Base-by-base conservation (phyloP, 192 early-diverging fungal genomes). In the Umbelopsis vinacea region DNA sequence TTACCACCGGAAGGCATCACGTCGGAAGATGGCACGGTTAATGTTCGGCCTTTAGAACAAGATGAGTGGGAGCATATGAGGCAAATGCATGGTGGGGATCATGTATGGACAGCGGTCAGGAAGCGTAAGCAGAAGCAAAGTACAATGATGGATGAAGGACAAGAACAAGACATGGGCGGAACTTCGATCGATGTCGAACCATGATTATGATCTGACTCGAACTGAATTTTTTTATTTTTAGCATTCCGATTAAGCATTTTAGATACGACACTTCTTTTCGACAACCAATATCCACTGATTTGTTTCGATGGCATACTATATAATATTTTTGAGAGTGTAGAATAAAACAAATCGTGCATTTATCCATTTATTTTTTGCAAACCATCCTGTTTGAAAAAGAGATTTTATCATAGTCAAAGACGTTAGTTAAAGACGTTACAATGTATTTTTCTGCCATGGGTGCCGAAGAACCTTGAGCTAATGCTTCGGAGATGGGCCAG, bases 31-130 rank as follows among this genome's bases (percentile, higher is more conserved):
- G 57, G 57, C 17, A 63, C 57, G 29, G 57, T 63, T 15, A 63
- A 63, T 14, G 26, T 63, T 63, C 57, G 57, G 26, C 33, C 29
- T 17, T 26, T 63, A 8, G 57, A 63, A 37, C 57, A 63, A 17
- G 57, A 63, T 17, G 57, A 63, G 26, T 63, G 57, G 57, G 57
- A 63, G 14, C 12, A 63, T 37, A 63, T 63, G 57, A 29, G 57
- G 17, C 57, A 63, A 37, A 63, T 63, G 57, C 35, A 63, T 63
- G 57, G 57, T 63, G 57, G 33, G 0, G 40, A 43, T 37, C 33
- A 63, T 63, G 57, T 63, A 3, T 63, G 57, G 57, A 35, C 26
- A 29, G 57, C 57, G 15, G 57, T 63, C 15, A 63, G 57, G 12
- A 63, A 63, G 26, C 26, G 57, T 17, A 63, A 63, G 33, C 33